A percentile compares a stretch with the other conserved stretches of the same genome.
Conservation (phyloP, 2,329 filamentous ascomycete species). For the Pseudopyricularia cyperi region DNA sequence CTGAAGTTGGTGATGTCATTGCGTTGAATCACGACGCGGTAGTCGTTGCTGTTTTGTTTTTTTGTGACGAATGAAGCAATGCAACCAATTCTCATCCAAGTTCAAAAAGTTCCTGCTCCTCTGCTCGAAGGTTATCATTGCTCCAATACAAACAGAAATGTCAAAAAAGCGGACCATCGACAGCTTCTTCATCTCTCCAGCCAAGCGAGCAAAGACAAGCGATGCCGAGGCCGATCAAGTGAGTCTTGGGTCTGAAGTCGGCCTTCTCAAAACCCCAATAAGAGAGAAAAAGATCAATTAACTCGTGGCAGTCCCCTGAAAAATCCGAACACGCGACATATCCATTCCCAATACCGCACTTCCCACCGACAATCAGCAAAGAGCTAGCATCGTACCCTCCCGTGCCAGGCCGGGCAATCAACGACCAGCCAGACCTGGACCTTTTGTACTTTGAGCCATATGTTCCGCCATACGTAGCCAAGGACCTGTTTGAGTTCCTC, state of each 20-base stretch:
- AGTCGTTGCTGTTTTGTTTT: neutral
- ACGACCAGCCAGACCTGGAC: slow-evolving; percentile 57
- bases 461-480: slow-evolving; percentile 41
- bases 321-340: slow-evolving; percentile 30
- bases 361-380: slow-evolving; percentile 23
- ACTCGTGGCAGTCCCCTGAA: neutral
- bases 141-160: slow-evolving; percentile 10
- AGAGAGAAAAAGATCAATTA: slow-evolving; percentile 6
- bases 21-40: neutral
- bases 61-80: too few species aligned
- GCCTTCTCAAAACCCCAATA: neutral
- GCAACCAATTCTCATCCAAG: too few species aligned
- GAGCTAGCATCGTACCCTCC: slow-evolving; percentile 34
- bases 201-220: slow-evolving; percentile 22
- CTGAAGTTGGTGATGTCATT: neutral
- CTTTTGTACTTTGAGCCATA: slow-evolving; percentile 67
- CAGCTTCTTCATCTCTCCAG: slow-evolving; percentile 47
- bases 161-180: slow-evolving; percentile 52
- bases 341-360: slow-evolving; percentile 33
- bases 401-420: slow-evolving; percentile 40
- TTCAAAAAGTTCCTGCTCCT: too few species aligned
- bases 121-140: too few species aligned
- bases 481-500: slow-evolving; percentile 56
- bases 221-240: slow-evolving; percentile 4
- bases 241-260: neutral